phyloP scores from a whole-genome alignment of 2,329 filamentous ascomycete species.

The Diaporthe citriasiana region DNA sequence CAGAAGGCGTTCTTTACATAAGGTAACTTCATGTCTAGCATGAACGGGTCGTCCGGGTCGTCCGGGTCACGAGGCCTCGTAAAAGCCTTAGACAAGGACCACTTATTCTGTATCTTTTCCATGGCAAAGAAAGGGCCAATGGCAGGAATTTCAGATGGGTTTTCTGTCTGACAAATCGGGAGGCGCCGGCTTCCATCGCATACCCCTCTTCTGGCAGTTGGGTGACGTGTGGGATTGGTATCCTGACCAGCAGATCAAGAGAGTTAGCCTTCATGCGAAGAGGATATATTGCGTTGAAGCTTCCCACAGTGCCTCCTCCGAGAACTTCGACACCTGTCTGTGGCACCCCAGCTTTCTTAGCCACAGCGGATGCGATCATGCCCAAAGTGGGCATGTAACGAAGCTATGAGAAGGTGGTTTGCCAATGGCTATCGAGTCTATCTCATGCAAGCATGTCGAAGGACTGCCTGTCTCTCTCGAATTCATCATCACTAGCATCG shows the following conservation, averaged over 20 bases:
- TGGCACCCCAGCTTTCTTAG: constrained; percentile 21
- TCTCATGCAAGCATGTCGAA: constrained; percentile 42
- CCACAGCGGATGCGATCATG: constrained; percentile 7
- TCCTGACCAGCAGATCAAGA: constrained; percentile 39
- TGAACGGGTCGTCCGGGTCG: constrained; percentile 37
- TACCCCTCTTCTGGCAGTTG: constrained; percentile 44
- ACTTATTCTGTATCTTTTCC: constrained; percentile 45
- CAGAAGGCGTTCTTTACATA: neutral
- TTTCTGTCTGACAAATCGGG: constrained; percentile 23
- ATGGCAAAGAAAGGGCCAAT: constrained; percentile 51
- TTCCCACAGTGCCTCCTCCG: constrained; percentile 39
- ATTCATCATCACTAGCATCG: neutral
- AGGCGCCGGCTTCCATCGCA: constrained; percentile 40
- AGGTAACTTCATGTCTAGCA: constrained; percentile 33
- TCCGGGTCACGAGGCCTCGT: neutral
- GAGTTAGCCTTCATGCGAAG: constrained; percentile 34
- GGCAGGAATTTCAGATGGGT: constrained; percentile 42
- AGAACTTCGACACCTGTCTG: constrained; percentile 5
- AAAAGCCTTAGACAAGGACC: neutral
- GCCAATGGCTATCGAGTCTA: constrained; percentile 22
- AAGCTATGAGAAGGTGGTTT: constrained; percentile 26
- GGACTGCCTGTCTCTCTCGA: constrained; percentile 1
- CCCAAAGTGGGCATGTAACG: constrained; percentile 11
- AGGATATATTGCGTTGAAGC: constrained; percentile 44
- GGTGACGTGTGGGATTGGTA: constrained; percentile 39